Evolutionary conservation across 345 rosid genomes (phyloP), one percentile per base, ranked within the genome.

Genomic region (Populus alba): DNA sequence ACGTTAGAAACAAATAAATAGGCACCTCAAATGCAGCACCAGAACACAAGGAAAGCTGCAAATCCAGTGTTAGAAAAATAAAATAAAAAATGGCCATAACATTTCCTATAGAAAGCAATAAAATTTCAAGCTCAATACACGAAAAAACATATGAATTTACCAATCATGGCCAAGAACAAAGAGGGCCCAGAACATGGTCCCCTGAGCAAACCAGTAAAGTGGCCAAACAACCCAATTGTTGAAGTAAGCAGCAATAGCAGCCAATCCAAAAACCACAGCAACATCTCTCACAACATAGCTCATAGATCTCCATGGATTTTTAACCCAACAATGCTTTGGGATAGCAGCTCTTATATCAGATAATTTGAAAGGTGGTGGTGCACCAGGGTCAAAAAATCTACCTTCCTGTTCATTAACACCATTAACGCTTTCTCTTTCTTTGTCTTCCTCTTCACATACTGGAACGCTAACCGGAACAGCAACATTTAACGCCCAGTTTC

Each of bases 81-180:
- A 33, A 33, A 33, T 33, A 25, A 59, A 25, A 59, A 59, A n/a
- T 59, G 29, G 65, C 65, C 29, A 4, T 59, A 4, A 59, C 11
- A 12, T 23, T 23, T 11, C 25, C 23, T 23, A 59, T 1, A n/a
- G 65, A 59, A 59, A 9, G 63, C 18, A 22, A 31, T 33, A 17
- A 23, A 18, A 35, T 18, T 53, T 18, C 49, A n/a, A 67, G 47
- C 25, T 61, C 7, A 76, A 75, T 35, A 53, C 41, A 73, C 35
- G 65, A 59, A 59, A 59, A 57, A n/a, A 59, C 65, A 39, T 5
- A 13, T 6, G 18, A 41, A 5, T 29, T 62, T 85, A 94, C 98
- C 98, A 92, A 79, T 95, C 98, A 86, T 95, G 98, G 11, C 97
- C 97, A 38, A 95, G 97, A 83, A 95, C 98, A 82, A 95, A 95